Base-by-base conservation (phyloP, 2,329 filamentous ascomycete genomes). In the Zarea fungicola region DNA sequence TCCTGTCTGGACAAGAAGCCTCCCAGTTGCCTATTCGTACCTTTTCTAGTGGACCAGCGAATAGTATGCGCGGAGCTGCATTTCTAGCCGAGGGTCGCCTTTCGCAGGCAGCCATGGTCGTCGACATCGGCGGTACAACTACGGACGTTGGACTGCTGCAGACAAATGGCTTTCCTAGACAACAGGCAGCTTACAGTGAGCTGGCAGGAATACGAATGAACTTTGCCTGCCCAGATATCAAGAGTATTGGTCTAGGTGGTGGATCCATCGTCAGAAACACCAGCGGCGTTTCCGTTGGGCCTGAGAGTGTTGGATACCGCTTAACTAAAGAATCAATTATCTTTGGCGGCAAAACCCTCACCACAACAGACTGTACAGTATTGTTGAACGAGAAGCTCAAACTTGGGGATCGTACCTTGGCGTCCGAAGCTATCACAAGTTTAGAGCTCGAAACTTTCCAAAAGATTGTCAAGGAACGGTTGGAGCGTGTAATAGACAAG, bases 61-160 rank as follows among this genome's bases (percentile, higher is more conserved):
- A 85, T 58, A 81, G 76, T 48, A 80, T 83, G 69, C 73, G 76
- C 45, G 80, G 81, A 1, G 81, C 81, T 2, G 82, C 81, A 0
- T 84, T 83, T 48, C 64, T 87, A 10, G 66, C 70, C 1, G 65
- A 70, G 32, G 59, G 60, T 4, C 52, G 65, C n/a, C 47, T 59
- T 18, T 59, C 62, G 3, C 64, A 72, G 48, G 63, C 67, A 1
- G 64, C 73, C 55, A 78, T 85, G 67, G 81, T 85, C 0, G 76
- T 85, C 2, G 83, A 86, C 56, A 78, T 86, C 46, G 83, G 83
- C 1, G 82, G 83, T 3, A 86, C 83, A 0, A 85, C 82, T 0
- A 78, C 80, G 0, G 83, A 85, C 54, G 78, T 84, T 10, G 81
- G 83, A 0, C 62, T 83, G 0, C 61, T 86, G 4, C 70, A 81